Base-by-base conservation (phyloP, 352 stramenopile genomes). In the Pythium biforme region DNA sequence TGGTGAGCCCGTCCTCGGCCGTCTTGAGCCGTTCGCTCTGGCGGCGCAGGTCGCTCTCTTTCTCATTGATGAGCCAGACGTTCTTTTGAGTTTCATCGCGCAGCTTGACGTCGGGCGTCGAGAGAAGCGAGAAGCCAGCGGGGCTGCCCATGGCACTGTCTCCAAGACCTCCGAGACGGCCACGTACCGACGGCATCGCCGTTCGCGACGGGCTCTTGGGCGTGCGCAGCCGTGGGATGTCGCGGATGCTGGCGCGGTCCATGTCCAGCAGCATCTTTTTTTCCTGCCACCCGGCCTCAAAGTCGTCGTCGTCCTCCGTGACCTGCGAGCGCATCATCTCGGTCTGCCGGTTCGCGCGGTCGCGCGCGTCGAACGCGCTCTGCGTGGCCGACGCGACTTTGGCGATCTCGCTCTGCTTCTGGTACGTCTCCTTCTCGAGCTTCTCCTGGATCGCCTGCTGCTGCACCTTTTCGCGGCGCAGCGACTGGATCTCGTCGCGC, bases 211-310 rank as follows among this genome's bases (percentile, higher is more conserved):
- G 69, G 37, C 74, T 83, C 69, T 91, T 90, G 15, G 77, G 77
- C 6, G 80, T 89, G 20, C 81, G 74, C 39, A 85, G 48, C 5
- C 82, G 64, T 20, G 91, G 78, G 29, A 91, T 83, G 40, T 96
- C 87, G 17, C 86, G 79, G 23, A 94, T 86, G 31, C 79, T 78
- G n/a, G 74, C 73, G 4, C 88, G 81, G 53, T 97, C 89, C 45
- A 94, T 58, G 43, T 95, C 86, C 26, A 98, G 85, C 22, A 94
- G 65, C 39, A 79, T 73, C n/a, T 83, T 86, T 23, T 92, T 87
- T 48, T 96, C 86, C 43, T 81, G 55, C 89, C 86, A 97, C 10
- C 92, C 88, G 5, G 69, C 62, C 59, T 97, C 87, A 54, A 97
- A 98, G 20, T 87, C 79, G 25, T 79, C 77, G 46, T 77, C 76